Evolutionary conservation across 1,284 basidiomycete genomes (phyloP).

Genomic region (Cutaneotrichosporon sp.): DNA sequence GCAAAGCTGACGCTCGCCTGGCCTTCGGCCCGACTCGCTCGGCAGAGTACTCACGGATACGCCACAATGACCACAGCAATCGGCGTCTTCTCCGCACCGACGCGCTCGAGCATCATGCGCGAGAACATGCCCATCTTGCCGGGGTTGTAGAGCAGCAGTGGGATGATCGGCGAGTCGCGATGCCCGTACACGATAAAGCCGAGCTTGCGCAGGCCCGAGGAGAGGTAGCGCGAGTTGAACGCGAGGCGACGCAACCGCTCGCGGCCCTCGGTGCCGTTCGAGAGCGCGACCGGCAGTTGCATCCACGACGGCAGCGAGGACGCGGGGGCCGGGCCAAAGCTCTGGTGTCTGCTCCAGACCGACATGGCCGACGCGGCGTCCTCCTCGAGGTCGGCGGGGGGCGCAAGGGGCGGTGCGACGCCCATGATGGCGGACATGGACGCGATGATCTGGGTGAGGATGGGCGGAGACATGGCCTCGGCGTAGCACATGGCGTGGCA

Average conservation of each 20-base stretch:
- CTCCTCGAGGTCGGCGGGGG: constrained; percentile 34
- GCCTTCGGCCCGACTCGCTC: no score
- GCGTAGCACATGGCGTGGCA: constrained; percentile 87
- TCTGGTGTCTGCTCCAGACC: constrained; percentile 34
- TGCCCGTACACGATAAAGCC: constrained; percentile 97
- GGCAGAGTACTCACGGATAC: constrained; percentile 65
- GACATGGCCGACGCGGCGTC: constrained; percentile 55
- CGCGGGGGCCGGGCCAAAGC: constrained; percentile 65
- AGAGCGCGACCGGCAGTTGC: constrained; percentile 65
- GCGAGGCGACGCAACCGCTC: constrained; percentile 82
- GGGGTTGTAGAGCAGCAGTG: constrained; percentile 88
- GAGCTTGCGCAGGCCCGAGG: constrained; percentile 80
- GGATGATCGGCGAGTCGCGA: constrained; percentile 89
- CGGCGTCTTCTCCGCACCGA: constrained; percentile 62
- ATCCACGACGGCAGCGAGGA: constrained; percentile 70
- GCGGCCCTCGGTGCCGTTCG: constrained; percentile 79
- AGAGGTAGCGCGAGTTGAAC: constrained; percentile 94
- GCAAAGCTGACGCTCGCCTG: no score
- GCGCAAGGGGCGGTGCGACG: constrained; percentile 60
- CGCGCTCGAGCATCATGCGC: constrained; percentile 79
- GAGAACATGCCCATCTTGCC: constrained; percentile 90
- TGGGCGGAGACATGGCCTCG: constrained; percentile 87
- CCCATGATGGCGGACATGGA: constrained; percentile 98
- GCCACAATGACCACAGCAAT: constrained; percentile 85
- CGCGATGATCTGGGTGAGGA: constrained; percentile 86